Evolutionary conservation across 2,329 filamentous ascomycete genomes (phyloP).

Genomic region (Colletotrichum godetiae): DNA sequence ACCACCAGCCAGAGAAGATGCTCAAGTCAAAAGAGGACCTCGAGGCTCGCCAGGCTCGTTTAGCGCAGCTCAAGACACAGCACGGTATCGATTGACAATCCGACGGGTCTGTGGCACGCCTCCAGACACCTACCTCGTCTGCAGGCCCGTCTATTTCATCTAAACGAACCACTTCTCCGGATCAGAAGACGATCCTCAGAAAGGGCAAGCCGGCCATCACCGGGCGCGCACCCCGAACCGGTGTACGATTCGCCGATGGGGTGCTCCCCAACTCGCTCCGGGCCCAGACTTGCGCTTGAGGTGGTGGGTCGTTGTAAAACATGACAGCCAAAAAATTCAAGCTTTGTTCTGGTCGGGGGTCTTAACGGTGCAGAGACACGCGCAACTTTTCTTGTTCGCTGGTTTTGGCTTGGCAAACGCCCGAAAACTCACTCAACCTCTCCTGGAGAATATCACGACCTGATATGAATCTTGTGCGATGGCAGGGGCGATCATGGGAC

Average conservation of each 20-base stretch:
- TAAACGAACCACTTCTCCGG: conserved; percentile 48
- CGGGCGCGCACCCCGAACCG: conserved; percentile 51
- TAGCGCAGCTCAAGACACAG: conserved; percentile 98
- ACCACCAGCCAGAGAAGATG: conserved; percentile 75
- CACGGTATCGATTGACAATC: conserved; percentile 98
- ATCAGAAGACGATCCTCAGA: conserved; percentile 57
- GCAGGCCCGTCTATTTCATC: conserved; percentile 70
- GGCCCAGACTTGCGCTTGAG: conserved; percentile 52
- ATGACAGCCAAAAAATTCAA: conserved; percentile 29
- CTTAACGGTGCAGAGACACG: conserved; percentile 13
- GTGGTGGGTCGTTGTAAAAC: conserved; percentile 27
- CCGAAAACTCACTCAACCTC: conserved; percentile 36
- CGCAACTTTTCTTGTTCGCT: conserved; percentile 31
- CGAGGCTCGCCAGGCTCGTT: conserved; percentile 91
- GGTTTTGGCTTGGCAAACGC: conserved; percentile 34
- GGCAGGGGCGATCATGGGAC: conserved; percentile 31
- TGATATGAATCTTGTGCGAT: conserved; percentile 37
- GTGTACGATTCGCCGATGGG: conserved; percentile 55
- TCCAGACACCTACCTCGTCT: conserved; percentile 61
- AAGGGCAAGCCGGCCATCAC: conserved; percentile 53
- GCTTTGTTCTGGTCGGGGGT: conserved; percentile 34
- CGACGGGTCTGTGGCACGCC: conserved; percentile 71
- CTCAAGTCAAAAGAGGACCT: conserved; percentile 91
- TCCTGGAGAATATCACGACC: conserved; percentile 36
- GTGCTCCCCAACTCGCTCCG: conserved; percentile 45